phyloP scores from a whole-genome alignment of 768 basidiomycete species.

The Coprinellus micaceus region DNA sequence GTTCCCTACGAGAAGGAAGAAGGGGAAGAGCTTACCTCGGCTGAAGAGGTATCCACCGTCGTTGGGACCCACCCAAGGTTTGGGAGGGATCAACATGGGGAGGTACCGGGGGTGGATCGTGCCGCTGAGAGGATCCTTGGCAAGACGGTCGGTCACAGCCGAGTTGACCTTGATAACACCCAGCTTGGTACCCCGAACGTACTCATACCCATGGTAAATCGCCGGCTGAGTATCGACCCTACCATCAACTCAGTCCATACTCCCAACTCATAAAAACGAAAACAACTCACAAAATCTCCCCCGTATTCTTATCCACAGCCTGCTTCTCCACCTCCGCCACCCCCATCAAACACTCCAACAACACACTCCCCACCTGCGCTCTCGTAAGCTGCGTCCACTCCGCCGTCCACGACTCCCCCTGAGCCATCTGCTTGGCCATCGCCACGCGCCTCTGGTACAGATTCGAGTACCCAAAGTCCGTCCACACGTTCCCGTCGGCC shows the following conservation, averaged over 20 bases:
- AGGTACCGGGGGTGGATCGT: conserved; percentile 90
- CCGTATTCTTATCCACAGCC: conserved; percentile 53
- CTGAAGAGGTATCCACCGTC: conserved; percentile 84
- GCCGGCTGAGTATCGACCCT: conserved; percentile 84
- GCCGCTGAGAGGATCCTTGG: conserved; percentile 64
- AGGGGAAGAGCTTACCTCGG: conserved; percentile 47
- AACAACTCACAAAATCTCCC: conserved; percentile 53
- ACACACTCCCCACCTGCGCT: conserved; percentile 74
- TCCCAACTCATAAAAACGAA: conserved; percentile 1
- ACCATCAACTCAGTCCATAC: conserved; percentile 1
- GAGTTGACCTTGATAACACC: conserved; percentile 88
- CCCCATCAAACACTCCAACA: conserved; percentile 83
- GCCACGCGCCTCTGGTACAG: conserved; percentile 63
- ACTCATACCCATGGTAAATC: conserved; percentile 90
- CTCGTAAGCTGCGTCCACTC: conserved; percentile 80
- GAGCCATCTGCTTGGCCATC: conserved; percentile 60
- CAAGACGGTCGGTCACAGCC: conserved; percentile 69
- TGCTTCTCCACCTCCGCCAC: conserved; percentile 72
- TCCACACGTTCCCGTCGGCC: conserved; percentile 46
- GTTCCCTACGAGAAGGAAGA: background rate
- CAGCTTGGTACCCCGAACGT: conserved; percentile 88
- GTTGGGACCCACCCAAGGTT: conserved; percentile 76
- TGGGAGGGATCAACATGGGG: conserved; percentile 91
- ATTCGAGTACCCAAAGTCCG: conserved; percentile 54
- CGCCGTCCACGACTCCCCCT: conserved; percentile 70